Evolutionary conservation across 345 rosid species (phyloP).

Genomic region (Boechera stricta): DNA sequence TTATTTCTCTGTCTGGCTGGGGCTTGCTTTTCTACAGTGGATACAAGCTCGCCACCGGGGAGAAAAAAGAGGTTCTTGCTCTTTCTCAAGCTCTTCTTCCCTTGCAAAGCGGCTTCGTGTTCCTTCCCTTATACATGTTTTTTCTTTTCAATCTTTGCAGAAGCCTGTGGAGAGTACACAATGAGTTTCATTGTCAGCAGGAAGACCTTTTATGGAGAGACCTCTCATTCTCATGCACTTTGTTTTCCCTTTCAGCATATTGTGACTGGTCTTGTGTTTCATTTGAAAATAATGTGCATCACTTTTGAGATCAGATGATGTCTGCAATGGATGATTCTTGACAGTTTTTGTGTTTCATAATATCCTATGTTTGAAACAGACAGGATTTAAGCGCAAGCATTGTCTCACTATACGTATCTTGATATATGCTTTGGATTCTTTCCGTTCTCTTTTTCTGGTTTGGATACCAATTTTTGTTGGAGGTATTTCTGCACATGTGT

Average conservation of each 20-base stretch:
- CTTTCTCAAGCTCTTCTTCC: slow-evolving; percentile 10
- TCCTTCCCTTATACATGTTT: not conserved
- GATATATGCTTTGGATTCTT: slow-evolving; percentile 3
- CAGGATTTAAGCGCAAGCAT: slow-evolving; percentile 8
- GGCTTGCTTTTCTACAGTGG: slow-evolving; percentile 60
- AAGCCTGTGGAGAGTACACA: slow-evolving; percentile 39
- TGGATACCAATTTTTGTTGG: not conserved
- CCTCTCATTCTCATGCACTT: slow-evolving; percentile 24
- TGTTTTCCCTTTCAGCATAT: slow-evolving; percentile 18
- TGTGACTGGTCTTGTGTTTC: slow-evolving; percentile 38
- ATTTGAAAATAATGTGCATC: slow-evolving; percentile 39
- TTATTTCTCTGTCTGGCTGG: slow-evolving; percentile 71
- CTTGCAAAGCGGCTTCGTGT: not conserved
- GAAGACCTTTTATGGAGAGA: slow-evolving; percentile 17
- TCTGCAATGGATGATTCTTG: slow-evolving; percentile 35
- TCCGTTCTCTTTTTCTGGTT: not conserved
- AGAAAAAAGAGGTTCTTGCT: slow-evolving; percentile 55
- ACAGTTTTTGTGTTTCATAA: slow-evolving; percentile 19
- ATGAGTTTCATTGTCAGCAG: slow-evolving; percentile 14
- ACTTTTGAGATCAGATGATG: slow-evolving; percentile 24
- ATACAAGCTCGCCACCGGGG: slow-evolving; percentile 58
- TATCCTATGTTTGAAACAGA: slow-evolving; percentile 23
- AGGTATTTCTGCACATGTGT: not conserved
- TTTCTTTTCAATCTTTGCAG: slow-evolving; percentile 32
- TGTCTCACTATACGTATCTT: not conserved